These are phyloP conservation scores for Aspergillus sparsus DNA, from an alignment of 495 filamentous ascomycete genomes.

Conservation along the genomic window DNA sequence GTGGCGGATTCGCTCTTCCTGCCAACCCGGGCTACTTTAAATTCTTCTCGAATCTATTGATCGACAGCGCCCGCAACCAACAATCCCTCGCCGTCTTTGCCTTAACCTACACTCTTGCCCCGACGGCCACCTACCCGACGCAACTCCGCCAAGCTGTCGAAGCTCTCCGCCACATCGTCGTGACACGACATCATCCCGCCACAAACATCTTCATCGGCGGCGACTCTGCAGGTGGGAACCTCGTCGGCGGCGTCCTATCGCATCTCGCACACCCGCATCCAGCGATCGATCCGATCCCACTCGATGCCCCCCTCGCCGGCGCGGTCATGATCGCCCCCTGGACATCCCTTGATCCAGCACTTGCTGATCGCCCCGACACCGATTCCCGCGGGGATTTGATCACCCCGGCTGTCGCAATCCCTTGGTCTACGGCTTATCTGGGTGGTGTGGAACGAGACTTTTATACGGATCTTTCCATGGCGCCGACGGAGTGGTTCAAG, in stretches of 20 bases:
- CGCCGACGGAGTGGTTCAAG: conserved; percentile 56
- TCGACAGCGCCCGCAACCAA: conserved; percentile 31
- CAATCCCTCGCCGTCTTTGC: conserved; percentile 51
- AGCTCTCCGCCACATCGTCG: conserved; percentile 53
- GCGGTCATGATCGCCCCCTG: conserved; percentile 61
- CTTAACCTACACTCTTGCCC: conserved; percentile 61
- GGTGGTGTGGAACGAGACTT: conserved; percentile 47
- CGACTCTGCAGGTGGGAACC: conserved; percentile 67
- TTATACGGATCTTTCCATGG: conserved; percentile 56
- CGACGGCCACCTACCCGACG: conserved; percentile 56
- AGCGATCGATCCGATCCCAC: conserved; percentile 35
- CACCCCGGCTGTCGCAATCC: conserved; percentile 35
- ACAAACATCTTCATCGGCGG: conserved; percentile 56
- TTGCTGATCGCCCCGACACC: conserved; percentile 38
- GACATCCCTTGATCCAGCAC: conserved; percentile 49
- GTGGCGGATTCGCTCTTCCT: conserved; percentile 61
- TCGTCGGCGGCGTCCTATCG: conserved; percentile 57
- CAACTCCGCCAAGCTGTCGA: conserved; percentile 60
- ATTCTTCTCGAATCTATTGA: conserved; percentile 51
- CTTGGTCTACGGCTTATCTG: conserved; percentile 55
- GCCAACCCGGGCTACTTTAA: conserved; percentile 51
- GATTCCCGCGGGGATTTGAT: conserved; percentile 58
- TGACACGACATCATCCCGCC: conserved; percentile 41
- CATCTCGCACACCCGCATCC: conserved; percentile 65
- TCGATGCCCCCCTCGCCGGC: conserved; percentile 40